These are phyloP conservation scores for Mycena maculata DNA, from an alignment of 768 basidiomycete genomes.

Conservation along the genomic window DNA sequence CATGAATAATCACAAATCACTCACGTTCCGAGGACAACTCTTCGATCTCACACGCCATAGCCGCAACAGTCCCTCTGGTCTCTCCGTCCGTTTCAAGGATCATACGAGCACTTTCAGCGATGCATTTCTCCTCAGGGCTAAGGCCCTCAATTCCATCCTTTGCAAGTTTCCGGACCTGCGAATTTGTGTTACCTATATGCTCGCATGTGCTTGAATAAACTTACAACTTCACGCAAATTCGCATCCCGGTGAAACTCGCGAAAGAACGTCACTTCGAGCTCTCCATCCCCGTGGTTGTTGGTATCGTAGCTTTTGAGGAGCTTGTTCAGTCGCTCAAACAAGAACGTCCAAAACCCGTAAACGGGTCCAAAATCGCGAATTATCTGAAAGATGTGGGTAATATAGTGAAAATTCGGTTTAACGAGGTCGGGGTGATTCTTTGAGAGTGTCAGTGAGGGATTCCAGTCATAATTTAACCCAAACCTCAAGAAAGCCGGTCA, in stretches of 20 bases:
- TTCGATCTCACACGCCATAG: slow-evolving; percentile 8
- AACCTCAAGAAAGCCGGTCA: slow-evolving; percentile 17
- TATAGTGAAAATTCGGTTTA: slow-evolving; percentile 29
- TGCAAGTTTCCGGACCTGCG: neutral
- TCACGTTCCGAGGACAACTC: slow-evolving; percentile 1
- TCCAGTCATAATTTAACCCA: neutral
- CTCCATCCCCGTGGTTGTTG: slow-evolving; percentile 41
- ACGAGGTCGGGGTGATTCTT: slow-evolving; percentile 12
- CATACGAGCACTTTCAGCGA: neutral
- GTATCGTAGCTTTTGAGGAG: slow-evolving; percentile 41
- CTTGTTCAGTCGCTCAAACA: slow-evolving; percentile 47
- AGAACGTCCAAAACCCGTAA: slow-evolving; percentile 46
- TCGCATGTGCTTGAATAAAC: neutral
- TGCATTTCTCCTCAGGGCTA: slow-evolving; percentile 6
- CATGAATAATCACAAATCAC: neutral
- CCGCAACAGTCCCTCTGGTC: neutral
- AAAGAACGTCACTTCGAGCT: slow-evolving; percentile 43
- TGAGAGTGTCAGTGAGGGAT: neutral
- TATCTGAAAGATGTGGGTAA: slow-evolving; percentile 2
- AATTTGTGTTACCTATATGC: neutral
- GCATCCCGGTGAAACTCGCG: slow-evolving; percentile 35
- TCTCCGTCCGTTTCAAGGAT: slow-evolving; percentile 12
- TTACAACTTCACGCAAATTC: slow-evolving; percentile 26
- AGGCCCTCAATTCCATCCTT: neutral
- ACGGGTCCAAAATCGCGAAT: slow-evolving; percentile 42